These are phyloP conservation scores for Vitis rotundifolia DNA, from an alignment of 164 flowering plant species.

Conservation along the genomic window DNA sequence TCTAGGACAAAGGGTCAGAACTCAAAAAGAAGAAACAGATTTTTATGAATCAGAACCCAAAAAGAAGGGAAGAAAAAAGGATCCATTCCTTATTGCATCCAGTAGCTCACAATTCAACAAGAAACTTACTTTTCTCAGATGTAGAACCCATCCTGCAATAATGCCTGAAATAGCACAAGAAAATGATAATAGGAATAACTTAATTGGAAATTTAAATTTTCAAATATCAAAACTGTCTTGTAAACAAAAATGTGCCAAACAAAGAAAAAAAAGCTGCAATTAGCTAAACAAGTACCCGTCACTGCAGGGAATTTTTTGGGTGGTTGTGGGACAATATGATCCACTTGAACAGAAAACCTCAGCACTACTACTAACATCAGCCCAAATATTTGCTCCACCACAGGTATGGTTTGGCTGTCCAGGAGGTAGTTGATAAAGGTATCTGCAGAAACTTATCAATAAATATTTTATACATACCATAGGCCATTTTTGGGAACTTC, in stretches of 20 bases:
- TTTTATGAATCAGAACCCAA: background rate
- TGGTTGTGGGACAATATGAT: conserved; percentile 61
- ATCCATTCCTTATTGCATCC: background rate
- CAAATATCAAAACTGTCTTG: background rate
- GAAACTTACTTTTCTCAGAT: conserved; percentile 49
- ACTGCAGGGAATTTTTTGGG: conserved; percentile 30
- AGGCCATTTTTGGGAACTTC: background rate
- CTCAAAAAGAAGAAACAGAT: background rate
- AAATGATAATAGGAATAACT: background rate
- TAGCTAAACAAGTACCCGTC: conserved; percentile 40
- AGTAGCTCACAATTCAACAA: conserved; percentile 3
- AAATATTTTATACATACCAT: background rate
- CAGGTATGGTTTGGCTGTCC: conserved; percentile 59
- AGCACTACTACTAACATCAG: conserved; percentile 44
- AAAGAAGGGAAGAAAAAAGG: background rate
- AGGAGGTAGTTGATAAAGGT: conserved; percentile 58
- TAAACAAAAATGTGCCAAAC: background rate
- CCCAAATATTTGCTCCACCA: conserved; percentile 75
- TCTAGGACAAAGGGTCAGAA: background rate
- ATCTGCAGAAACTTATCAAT: conserved; percentile 36
- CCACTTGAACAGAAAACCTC: conserved; percentile 70
- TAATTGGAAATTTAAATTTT: conserved; percentile 6
- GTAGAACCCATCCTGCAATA: conserved; percentile 71
- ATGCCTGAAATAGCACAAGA: conserved; percentile 39
- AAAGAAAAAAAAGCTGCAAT: no score